Evolutionary conservation across 805 yeast species (phyloP).

Genomic region (Ogataea methanolica): DNA sequence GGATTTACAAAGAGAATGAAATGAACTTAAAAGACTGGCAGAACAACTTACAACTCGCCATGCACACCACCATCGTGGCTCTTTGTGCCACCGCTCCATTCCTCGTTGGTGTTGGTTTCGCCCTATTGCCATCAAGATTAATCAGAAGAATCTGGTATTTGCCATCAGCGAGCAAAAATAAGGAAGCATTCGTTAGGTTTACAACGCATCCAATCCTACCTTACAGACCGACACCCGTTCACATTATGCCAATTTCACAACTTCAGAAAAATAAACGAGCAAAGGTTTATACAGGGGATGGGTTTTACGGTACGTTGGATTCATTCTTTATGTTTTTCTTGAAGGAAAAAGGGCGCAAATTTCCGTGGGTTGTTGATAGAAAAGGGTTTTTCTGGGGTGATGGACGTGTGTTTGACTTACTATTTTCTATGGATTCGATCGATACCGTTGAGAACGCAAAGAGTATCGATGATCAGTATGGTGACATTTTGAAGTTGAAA

Average conservation of each 20-base stretch:
- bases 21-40: slow-evolving; percentile 24
- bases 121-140: slow-evolving; percentile 62
- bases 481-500: slow-evolving; percentile 33
- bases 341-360: slow-evolving; percentile 48
- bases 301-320: slow-evolving; percentile 81
- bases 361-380: slow-evolving; percentile 78
- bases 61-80: slow-evolving; percentile 30
- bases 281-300: slow-evolving; percentile 81
- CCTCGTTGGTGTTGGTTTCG: slow-evolving; percentile 34
- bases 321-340: slow-evolving; percentile 69
- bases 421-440: slow-evolving; percentile 78
- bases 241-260: slow-evolving; percentile 56
- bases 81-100: slow-evolving; percentile 40
- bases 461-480: slow-evolving; percentile 27
- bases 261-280: slow-evolving; percentile 55
- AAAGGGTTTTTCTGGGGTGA: slow-evolving; percentile 93
- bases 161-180: slow-evolving; percentile 53
- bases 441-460: slow-evolving; percentile 61
- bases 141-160: slow-evolving; percentile 74
- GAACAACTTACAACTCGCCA: slow-evolving; percentile 17
- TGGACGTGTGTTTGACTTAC: slow-evolving; percentile 75
- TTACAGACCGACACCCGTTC: slow-evolving; percentile 70
- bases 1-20: slow-evolving; percentile 28
- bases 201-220: slow-evolving; percentile 76
- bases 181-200: slow-evolving; percentile 43